Conservation (phyloP, 257 asterid species). For the Ilex asprella region DNA sequence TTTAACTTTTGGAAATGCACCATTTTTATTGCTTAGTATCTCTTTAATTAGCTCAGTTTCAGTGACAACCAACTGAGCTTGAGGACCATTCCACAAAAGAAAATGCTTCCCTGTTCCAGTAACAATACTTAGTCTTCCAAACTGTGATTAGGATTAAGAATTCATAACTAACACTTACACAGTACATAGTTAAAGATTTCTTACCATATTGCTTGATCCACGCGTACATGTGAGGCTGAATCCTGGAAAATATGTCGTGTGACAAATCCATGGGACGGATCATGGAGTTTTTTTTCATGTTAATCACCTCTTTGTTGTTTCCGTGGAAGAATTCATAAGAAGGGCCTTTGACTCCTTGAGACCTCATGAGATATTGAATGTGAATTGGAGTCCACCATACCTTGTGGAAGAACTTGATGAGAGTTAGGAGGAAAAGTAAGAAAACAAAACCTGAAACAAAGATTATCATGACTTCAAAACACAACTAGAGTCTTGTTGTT, state of each 20-base stretch:
- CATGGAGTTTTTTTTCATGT: constrained; percentile 20
- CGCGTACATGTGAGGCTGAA: constrained; percentile 43
- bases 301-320: constrained; percentile 35
- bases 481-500: no score
- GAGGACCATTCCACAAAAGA: constrained; percentile 37
- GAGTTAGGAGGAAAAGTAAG: constrained; percentile 7
- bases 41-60: constrained; percentile 49
- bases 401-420: constrained; percentile 15
- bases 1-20: constrained; percentile 20
- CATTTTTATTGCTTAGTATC: constrained; percentile 37
- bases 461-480: not conserved
- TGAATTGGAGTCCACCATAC: constrained; percentile 40
- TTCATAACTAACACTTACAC: not conserved
- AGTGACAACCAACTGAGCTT: constrained; percentile 37
- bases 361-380: constrained; percentile 19
- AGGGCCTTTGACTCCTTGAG: constrained; percentile 53
- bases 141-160: not conserved
- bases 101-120: constrained; percentile 34
- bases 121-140: not conserved
- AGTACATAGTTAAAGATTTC: not conserved
- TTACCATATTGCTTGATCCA: constrained; percentile 53
- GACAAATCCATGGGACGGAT: constrained; percentile 31
- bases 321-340: constrained; percentile 44
- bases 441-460: constrained; percentile 4
- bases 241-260: constrained; percentile 39